Conservation (phyloP, 441 rosid species). For the Pelargonium cotyledonis region DNA sequence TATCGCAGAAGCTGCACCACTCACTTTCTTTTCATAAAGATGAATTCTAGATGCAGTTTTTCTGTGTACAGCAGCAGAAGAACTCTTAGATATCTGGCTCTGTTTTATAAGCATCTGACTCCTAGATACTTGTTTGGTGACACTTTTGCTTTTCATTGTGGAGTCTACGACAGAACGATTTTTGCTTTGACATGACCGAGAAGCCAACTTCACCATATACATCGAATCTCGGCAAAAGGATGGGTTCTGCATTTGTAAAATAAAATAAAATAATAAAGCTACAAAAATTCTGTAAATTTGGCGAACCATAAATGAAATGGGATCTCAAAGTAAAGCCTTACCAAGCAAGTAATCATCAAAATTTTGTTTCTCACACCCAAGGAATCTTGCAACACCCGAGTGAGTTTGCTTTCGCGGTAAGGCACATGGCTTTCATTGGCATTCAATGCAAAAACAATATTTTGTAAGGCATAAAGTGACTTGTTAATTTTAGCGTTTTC, state of each 20-base stretch:
- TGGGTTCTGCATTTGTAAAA: constrained; percentile 38
- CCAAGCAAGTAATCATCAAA: constrained; percentile 63
- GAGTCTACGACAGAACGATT: constrained; percentile 23
- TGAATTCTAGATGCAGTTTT: constrained; percentile 23
- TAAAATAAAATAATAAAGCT: constrained; percentile 14
- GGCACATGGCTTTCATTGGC: constrained; percentile 59
- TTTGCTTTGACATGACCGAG: constrained; percentile 41
- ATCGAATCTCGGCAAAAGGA: constrained; percentile 62
- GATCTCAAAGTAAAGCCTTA: constrained; percentile 20
- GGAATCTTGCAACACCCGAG: constrained; percentile 65
- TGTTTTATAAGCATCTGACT: constrained; percentile 25
- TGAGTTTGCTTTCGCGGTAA: constrained; percentile 68
- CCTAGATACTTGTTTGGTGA: constrained; percentile 19
- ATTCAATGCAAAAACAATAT: constrained; percentile 55
- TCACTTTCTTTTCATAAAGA: constrained; percentile 33
- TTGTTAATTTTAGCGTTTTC: constrained; percentile 48
- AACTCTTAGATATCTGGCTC: constrained; percentile 25
- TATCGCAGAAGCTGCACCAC: constrained; percentile 26
- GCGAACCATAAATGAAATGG: constrained; percentile 12
- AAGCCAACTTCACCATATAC: constrained; percentile 56
- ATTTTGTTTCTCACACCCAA: constrained; percentile 41
- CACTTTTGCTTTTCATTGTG: constrained; percentile 32
- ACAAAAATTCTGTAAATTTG: constrained; percentile 6
- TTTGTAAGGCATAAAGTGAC: constrained; percentile 58
- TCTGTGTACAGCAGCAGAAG: constrained; percentile 29